These are phyloP conservation scores for Thelonectria discophora DNA, from an alignment of 2,329 filamentous ascomycete genomes.

Conservation along the genomic window DNA sequence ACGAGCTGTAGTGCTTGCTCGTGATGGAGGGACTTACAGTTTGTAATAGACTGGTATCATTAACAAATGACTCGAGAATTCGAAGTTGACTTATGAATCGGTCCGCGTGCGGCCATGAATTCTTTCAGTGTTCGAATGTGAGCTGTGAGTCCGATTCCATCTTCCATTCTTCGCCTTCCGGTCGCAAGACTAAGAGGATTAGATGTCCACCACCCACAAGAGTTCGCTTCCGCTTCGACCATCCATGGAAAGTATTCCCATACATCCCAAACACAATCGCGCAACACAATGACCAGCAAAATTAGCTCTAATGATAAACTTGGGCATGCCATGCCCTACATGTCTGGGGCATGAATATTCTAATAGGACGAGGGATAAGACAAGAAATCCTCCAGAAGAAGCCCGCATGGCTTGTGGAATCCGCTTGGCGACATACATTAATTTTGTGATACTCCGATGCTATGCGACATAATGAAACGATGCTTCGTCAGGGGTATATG, in stretches of 20 bases:
- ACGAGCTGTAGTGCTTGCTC: slow-evolving; percentile 14
- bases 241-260: neutral
- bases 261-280: neutral
- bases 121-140: too few species aligned
- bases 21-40: neutral
- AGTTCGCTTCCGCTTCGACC: too few species aligned
- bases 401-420: slow-evolving; percentile 5
- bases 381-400: slow-evolving; percentile 4
- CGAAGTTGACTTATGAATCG: too few species aligned
- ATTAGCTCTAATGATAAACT: neutral
- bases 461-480: slow-evolving; percentile 31
- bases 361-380: slow-evolving; percentile 4
- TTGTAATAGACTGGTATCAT: neutral
- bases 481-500: slow-evolving; percentile 34
- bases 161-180: too few species aligned
- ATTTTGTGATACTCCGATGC: slow-evolving; percentile 26
- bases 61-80: too few species aligned
- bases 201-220: too few species aligned
- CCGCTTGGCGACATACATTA: slow-evolving; percentile 10
- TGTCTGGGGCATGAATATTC: slow-evolving; percentile 21
- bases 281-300: neutral
- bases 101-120: too few species aligned
- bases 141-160: too few species aligned
- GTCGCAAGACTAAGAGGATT: too few species aligned
- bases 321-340: slow-evolving; percentile 12